A percentile compares a stretch with the other conserved stretches of the same genome.
phyloP scores from a whole-genome alignment of 306 rosid genomes.

The Prunus padus region DNA sequence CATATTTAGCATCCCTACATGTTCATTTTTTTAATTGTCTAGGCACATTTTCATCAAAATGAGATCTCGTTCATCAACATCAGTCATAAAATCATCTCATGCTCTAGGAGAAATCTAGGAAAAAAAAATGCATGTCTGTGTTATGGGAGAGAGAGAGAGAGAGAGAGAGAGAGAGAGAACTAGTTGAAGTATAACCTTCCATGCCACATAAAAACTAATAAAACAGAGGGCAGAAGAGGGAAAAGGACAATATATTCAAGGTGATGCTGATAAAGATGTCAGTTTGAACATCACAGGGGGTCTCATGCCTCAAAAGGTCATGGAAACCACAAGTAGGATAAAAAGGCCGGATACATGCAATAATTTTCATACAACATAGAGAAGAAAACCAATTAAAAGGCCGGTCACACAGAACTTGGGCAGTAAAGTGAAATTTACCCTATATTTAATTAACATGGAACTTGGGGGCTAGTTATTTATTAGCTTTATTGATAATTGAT shows the following conservation, averaged over 20 bases:
- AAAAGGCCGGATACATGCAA: neutral
- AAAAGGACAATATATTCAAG: neutral
- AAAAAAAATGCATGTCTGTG: neutral
- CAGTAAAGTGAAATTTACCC: too few species aligned
- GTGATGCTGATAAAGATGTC: neutral
- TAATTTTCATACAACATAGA: neutral
- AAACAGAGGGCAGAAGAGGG: neutral
- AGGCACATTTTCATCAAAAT: neutral
- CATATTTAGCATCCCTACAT: neutral
- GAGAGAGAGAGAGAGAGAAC: neutral
- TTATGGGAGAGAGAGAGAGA: neutral
- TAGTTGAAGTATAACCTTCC: neutral
- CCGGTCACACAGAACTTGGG: neutral
- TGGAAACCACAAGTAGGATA: neutral
- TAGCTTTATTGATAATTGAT: too few species aligned
- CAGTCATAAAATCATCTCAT: neutral
- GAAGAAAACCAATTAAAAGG: neutral
- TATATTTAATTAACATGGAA: neutral
- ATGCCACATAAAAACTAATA: neutral
- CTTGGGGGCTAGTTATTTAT: too few species aligned
- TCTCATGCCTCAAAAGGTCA: neutral
- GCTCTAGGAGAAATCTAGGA: neutral
- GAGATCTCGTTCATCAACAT: slow-evolving; percentile 1
- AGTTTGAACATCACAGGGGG: neutral
- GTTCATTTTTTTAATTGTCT: neutral